Evolutionary conservation across 164 flowering plant genomes (phyloP).

Genomic region (Berberis thunbergii): DNA sequence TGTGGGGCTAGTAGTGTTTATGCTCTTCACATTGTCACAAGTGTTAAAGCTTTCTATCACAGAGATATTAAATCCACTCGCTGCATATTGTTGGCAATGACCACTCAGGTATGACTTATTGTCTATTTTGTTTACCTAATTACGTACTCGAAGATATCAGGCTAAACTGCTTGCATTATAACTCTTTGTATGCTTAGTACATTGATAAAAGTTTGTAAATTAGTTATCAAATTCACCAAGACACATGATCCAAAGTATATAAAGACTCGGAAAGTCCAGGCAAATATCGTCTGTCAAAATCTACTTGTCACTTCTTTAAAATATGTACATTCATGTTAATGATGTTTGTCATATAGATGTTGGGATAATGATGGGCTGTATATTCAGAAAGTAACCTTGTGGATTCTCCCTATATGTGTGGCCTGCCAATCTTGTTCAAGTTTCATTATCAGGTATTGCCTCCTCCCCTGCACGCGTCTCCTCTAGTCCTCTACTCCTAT

Average conservation of each 20-base stretch:
- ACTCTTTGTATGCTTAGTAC: too few species aligned
- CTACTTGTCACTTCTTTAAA: not conserved
- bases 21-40: conserved; percentile 17
- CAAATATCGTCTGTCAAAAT: not conserved
- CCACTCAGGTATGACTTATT: conserved; percentile 31
- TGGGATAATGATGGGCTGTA: conserved; percentile 75
- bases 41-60: conserved; percentile 41
- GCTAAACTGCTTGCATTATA: not conserved
- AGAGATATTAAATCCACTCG: conserved; percentile 20
- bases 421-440: conserved; percentile 25
- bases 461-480: not conserved
- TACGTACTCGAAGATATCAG: not conserved
- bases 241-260: too few species aligned
- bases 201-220: too few species aligned
- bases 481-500: not conserved
- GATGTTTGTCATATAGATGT: conserved; percentile 21
- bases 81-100: conserved; percentile 28
- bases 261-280: too few species aligned
- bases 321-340: not conserved
- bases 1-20: not conserved
- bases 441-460: conserved; percentile 27
- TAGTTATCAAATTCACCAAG: too few species aligned
- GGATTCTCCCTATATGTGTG: conserved; percentile 43
- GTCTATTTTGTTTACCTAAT: not conserved
- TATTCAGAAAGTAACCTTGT: conserved; percentile 39